Conservation (phyloP, 495 filamentous ascomycete genomes). For the Astrothelium macrocarpum region DNA sequence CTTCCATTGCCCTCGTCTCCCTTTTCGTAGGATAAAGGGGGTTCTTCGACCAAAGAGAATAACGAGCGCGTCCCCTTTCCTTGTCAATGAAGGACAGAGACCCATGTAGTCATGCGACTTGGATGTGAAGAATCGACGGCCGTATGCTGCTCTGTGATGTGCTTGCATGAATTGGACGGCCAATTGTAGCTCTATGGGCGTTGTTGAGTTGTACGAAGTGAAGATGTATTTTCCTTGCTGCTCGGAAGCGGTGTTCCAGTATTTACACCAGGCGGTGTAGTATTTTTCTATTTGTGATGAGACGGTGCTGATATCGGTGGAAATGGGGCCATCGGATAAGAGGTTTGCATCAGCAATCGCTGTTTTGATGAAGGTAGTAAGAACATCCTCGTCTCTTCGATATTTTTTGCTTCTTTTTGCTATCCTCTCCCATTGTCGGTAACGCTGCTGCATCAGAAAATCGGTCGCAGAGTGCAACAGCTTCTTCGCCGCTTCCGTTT, state of each 20-base stretch:
- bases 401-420: not conserved
- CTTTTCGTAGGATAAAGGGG: not conserved
- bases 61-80: not conserved
- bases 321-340: no score
- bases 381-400: not conserved
- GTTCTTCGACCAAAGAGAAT: not conserved
- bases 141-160: not conserved
- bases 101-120: not conserved
- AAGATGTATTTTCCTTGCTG: not conserved
- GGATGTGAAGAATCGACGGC: not conserved
- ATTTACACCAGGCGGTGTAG: not conserved
- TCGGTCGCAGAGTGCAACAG: not conserved
- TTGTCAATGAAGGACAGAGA: not conserved
- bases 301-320: not conserved
- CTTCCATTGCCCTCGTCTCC: not conserved
- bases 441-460: not conserved
- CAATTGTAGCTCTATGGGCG: not conserved
- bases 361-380: not conserved
- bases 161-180: not conserved
- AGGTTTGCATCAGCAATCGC: not conserved
- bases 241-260: not conserved
- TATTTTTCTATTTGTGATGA: not conserved
- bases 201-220: not conserved
- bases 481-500: not conserved
- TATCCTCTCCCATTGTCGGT: not conserved